Conservation (phyloP, 108 stramenopile species). For the Cylindrotheca closterium region DNA sequence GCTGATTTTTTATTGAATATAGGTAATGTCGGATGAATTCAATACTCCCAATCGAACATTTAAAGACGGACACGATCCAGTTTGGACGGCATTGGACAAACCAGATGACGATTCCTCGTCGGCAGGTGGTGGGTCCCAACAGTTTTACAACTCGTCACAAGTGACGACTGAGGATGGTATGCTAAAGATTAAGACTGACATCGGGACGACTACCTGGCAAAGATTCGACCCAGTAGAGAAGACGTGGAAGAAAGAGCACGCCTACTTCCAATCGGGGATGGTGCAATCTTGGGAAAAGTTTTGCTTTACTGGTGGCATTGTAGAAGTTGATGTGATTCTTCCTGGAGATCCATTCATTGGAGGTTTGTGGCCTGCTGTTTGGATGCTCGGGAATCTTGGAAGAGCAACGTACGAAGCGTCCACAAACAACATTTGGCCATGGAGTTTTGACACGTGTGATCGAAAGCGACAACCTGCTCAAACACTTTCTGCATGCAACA, state of each 20-base stretch:
- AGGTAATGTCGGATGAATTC: slow-evolving; percentile 91
- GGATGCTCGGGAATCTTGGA: slow-evolving; percentile 95
- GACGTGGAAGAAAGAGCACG: slow-evolving; percentile 55
- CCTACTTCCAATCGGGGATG: slow-evolving; percentile 87
- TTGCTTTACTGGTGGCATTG: slow-evolving; percentile 95
- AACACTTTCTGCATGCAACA: slow-evolving; percentile 88
- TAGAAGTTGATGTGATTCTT: slow-evolving; percentile 90
- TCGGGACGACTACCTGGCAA: slow-evolving; percentile 62
- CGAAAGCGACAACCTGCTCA: slow-evolving; percentile 86
- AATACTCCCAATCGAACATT: slow-evolving; percentile 84
- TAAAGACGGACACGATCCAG: slow-evolving; percentile 89
- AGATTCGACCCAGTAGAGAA: slow-evolving; percentile 71
- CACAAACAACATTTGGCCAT: slow-evolving; percentile 89
- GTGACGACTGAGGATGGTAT: slow-evolving; percentile 86
- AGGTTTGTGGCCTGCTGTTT: slow-evolving; percentile 96
- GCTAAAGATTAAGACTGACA: slow-evolving; percentile 71
- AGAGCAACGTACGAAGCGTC: slow-evolving; percentile 89
- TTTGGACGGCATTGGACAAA: slow-evolving; percentile 94
- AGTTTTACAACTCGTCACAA: slow-evolving; percentile 88
- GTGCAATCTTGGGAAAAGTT: slow-evolving; percentile 96
- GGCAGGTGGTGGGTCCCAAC: slow-evolving; percentile 87
- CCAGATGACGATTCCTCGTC: slow-evolving; percentile 82
- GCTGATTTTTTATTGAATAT: slow-evolving; percentile 1
- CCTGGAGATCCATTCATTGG: slow-evolving; percentile 87
- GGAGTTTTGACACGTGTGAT: slow-evolving; percentile 88